Percentiles rank a stretch among this genome's conserved stretches.
Conservation (phyloP, 139 green algal species). For the Chlamydomonas sp. region DNA sequence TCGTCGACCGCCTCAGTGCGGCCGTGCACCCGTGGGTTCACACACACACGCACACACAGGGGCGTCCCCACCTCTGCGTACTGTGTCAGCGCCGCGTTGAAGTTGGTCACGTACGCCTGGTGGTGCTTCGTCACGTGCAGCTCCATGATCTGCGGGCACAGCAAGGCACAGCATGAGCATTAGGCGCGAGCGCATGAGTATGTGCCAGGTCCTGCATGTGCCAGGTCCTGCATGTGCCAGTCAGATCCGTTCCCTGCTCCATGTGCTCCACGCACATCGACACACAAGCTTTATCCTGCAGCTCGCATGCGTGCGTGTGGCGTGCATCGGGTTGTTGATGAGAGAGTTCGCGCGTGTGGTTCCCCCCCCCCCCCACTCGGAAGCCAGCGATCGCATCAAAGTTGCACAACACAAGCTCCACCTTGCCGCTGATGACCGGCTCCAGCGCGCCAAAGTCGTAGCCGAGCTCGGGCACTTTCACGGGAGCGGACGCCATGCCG, state of each 20-base stretch:
- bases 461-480: constrained; percentile 78
- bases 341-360: no score
- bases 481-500: constrained; percentile 4
- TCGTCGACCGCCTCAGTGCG: constrained; percentile 15
- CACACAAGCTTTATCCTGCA: no score
- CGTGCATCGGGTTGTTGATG: no score
- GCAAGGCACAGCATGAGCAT: not conserved
- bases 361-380: no score
- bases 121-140: constrained; percentile 95
- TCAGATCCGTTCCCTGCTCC: not conserved
- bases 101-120: constrained; percentile 76
- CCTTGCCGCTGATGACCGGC: constrained; percentile 61
- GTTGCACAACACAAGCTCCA: no score
- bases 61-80: constrained; percentile 35
- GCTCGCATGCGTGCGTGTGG: no score
- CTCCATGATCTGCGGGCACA: constrained; percentile 87
- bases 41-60: not conserved
- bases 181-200: not conserved
- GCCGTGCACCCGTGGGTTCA: not conserved
- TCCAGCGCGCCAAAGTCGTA: constrained; percentile 88
- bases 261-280: no score
- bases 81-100: constrained; percentile 80
- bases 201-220: not conserved
- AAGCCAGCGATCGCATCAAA: no score
- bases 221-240: not conserved